These are phyloP conservation scores for Rhynchospora tenuis DNA, from an alignment of 176 grass and related monocot genomes.

Conservation along the genomic window DNA sequence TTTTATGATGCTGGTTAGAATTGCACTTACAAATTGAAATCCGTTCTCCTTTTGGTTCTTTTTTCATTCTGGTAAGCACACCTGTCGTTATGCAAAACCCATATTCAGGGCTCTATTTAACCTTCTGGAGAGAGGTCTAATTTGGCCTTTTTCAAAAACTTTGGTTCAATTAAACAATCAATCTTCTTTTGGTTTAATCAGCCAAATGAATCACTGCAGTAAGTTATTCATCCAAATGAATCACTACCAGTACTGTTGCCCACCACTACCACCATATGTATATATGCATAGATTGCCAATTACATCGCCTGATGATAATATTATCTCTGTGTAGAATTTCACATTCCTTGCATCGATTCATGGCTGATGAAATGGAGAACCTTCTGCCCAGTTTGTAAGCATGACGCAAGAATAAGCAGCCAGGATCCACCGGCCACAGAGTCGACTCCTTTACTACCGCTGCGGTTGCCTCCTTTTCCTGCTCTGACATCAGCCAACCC, in stretches of 20 bases:
- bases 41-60: neutral
- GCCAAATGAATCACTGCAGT: neutral
- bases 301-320: neutral
- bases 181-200: neutral
- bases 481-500: neutral
- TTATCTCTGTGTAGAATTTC: slow-evolving; percentile 57
- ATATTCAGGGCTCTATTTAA: neutral
- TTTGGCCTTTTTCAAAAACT: neutral
- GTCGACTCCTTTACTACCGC: slow-evolving; percentile 61
- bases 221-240: neutral
- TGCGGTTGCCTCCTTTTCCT: neutral
- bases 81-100: neutral
- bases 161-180: neutral
- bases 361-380: slow-evolving; percentile 92
- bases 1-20: too few relatives aligned
- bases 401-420: slow-evolving; percentile 51
- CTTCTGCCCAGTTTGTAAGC: slow-evolving; percentile 96
- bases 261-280: neutral
- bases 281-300: neutral
- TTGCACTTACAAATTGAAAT: neutral
- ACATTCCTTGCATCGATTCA: slow-evolving; percentile 72
- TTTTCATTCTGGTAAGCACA: neutral
- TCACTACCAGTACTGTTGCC: neutral
- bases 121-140: neutral
- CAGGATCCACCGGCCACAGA: slow-evolving; percentile 51